These are phyloP conservation scores for Circinella umbellata DNA, from an alignment of 371 early-diverging fungal species.

Conservation along the genomic window DNA sequence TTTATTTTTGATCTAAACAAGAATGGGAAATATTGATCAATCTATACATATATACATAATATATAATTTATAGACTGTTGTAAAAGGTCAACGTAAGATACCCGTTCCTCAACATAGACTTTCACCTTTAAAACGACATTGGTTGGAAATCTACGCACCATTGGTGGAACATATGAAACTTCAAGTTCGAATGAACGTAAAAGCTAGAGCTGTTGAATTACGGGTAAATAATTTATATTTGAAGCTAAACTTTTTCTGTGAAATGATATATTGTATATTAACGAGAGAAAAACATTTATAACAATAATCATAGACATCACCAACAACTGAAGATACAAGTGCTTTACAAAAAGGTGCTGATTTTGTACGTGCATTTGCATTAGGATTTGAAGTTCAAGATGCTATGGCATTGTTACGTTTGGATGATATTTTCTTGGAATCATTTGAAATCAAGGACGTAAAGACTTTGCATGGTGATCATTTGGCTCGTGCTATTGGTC, in stretches of 20 bases:
- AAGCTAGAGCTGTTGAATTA: slow-evolving; percentile 90
- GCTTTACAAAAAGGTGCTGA: slow-evolving; percentile 95
- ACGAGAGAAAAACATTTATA: too few relatives aligned
- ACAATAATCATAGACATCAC: slow-evolving; percentile 60
- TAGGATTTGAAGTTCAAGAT: slow-evolving; percentile 95
- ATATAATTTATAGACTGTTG: slow-evolving; percentile 32
- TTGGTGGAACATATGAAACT: slow-evolving; percentile 97
- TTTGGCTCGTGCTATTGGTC: slow-evolving; percentile 97
- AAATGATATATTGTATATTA: not conserved
- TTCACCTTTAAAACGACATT: slow-evolving; percentile 91
- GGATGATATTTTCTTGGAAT: slow-evolving; percentile 95
- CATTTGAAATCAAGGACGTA: slow-evolving; percentile 99
- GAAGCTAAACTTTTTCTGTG: slow-evolving; percentile 1
- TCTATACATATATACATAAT: too few relatives aligned
- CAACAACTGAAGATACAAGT: slow-evolving; percentile 84
- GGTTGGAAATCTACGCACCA: slow-evolving; percentile 99
- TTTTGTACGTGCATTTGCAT: slow-evolving; percentile 92
- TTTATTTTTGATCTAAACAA: too few relatives aligned
- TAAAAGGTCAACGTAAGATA: slow-evolving; percentile 74
- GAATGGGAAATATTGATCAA: too few relatives aligned
- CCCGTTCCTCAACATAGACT: slow-evolving; percentile 94
- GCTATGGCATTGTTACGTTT: slow-evolving; percentile 93
- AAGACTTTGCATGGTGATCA: slow-evolving; percentile 97
- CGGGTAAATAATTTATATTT: slow-evolving; percentile 50
- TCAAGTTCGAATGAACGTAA: slow-evolving; percentile 96